phyloP scores from a whole-genome alignment of 768 basidiomycete species.

The Plicaturopsis crispa region DNA sequence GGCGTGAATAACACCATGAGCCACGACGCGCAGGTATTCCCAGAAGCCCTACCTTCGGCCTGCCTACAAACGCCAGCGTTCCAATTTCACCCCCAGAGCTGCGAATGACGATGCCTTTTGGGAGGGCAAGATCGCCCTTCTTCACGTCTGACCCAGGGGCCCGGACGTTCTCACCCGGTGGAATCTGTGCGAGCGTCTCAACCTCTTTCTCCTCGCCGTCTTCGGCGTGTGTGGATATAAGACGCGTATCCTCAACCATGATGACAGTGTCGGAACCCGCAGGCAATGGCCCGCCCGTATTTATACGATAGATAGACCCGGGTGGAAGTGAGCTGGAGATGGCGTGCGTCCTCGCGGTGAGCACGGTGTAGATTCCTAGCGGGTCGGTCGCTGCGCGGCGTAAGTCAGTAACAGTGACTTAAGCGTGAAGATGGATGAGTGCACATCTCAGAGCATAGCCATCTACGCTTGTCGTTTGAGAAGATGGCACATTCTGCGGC shows the following conservation, averaged over 20 bases:
- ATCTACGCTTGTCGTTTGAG: slow-evolving; percentile 76
- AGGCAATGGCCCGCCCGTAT: slow-evolving; percentile 81
- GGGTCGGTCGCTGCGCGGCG: slow-evolving; percentile 45
- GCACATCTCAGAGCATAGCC: slow-evolving; percentile 78
- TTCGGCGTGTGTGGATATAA: slow-evolving; percentile 45
- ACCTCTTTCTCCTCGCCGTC: slow-evolving; percentile 67
- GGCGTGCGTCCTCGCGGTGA: slow-evolving; percentile 42
- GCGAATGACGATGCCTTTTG: slow-evolving; percentile 51
- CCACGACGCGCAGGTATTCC: not conserved
- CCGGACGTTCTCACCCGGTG: slow-evolving; percentile 65
- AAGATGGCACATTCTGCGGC: slow-evolving; percentile 52
- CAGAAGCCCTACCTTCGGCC: slow-evolving; percentile 44
- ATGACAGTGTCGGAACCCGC: slow-evolving; percentile 70
- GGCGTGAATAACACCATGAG: not conserved
- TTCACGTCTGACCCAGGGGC: slow-evolving; percentile 67
- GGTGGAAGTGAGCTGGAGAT: slow-evolving; percentile 29
- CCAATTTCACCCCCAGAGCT: slow-evolving; percentile 79
- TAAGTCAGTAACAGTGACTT: not conserved
- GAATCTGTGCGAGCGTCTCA: slow-evolving; percentile 55
- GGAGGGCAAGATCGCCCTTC: slow-evolving; percentile 59
- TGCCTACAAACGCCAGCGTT: slow-evolving; percentile 72
- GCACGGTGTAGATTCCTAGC: slow-evolving; percentile 59
- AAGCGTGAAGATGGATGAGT: slow-evolving; percentile 10
- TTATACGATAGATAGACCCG: slow-evolving; percentile 54
- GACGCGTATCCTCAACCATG: slow-evolving; percentile 89